Base-by-base conservation (phyloP, 345 rosid genomes). In the Hibiscus syriacus region DNA sequence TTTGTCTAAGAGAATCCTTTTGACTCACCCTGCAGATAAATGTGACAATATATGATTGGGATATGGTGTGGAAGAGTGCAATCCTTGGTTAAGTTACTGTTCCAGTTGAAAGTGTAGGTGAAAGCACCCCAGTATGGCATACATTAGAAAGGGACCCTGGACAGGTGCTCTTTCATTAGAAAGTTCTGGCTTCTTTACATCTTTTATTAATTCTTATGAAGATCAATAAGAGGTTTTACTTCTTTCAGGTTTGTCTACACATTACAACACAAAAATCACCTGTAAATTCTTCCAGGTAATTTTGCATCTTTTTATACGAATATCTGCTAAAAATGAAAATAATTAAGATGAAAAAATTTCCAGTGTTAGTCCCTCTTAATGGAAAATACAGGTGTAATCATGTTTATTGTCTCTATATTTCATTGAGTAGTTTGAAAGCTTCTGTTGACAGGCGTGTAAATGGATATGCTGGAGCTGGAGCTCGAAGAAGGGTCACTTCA, bases 41-140 rank as follows among this genome's bases (percentile, higher is more conserved):
- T 73, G 96, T 92, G 58, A 89, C 98, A 32, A 92, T 94, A 82
- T 91, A 91, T 83, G 99, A 94, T 68, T 94, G 99, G 99, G 99
- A 94, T 79, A 91, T 94, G 68, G 88, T 94, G 71, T 94, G 99
- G 99, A 94, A 92, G 80, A 94, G 99, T 84, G 77, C 99, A 48
- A 83, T 85, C 73, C 97, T 94, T 71, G 98, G 98, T 80, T 87
- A 97, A 27, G 99, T 91, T 69, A 87, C 86, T 72, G 82, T 94
- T 59, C 80, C 80, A 41, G 85, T 94, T 77, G 97, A 92, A 74
- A 84, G 79, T 69, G 99, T 89, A 83, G 96, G 89, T 76, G 90
- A 89, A 80, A 89, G 90, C 60, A 87, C 85, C 64, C 92, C 96
- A 60, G 78, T 86, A 65, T 94, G 99, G 99, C 79, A 92, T 66